These are phyloP conservation scores for Zopfia rhizophila DNA, from an alignment of 2,329 filamentous ascomycete genomes.

Conservation along the genomic window DNA sequence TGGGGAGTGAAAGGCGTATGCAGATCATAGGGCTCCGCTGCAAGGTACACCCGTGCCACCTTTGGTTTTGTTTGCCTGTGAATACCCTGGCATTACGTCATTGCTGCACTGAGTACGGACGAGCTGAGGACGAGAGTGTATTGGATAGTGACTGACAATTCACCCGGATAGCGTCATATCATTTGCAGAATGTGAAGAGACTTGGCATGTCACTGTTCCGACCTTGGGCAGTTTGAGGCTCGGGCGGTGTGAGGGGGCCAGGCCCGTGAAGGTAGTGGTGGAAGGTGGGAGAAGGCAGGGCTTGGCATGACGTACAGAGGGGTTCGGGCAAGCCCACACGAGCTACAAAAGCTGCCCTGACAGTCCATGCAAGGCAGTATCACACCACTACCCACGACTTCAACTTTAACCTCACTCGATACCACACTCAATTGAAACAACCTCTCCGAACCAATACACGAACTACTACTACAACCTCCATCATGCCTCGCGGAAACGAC, in stretches of 20 bases:
- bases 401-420: slow-evolving; percentile 9
- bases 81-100: slow-evolving; percentile 14
- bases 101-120: slow-evolving; percentile 3
- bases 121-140: slow-evolving; percentile 9
- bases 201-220: slow-evolving; percentile 1
- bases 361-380: slow-evolving; percentile 1
- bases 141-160: slow-evolving; percentile 15
- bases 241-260: slow-evolving; percentile 2
- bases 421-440: slow-evolving; percentile 13
- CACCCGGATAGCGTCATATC: slow-evolving; percentile 12
- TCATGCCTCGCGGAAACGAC: slow-evolving; percentile 61
- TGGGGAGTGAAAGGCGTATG: slow-evolving; percentile 14
- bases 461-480: slow-evolving; percentile 15
- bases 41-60: slow-evolving; percentile 49
- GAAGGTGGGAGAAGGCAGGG: slow-evolving; percentile 20
- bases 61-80: slow-evolving; percentile 10
- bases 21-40: slow-evolving; percentile 40
- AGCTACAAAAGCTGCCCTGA: slow-evolving; percentile 44
- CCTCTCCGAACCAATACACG: background rate
- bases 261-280: slow-evolving; percentile 4
- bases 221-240: slow-evolving; percentile 10
- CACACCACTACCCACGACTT: slow-evolving; percentile 6
- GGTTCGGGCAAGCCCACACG: slow-evolving; percentile 29
- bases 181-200: slow-evolving; percentile 3
- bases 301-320: slow-evolving; percentile 48